Base-by-base conservation (phyloP, 495 filamentous ascomycete genomes). In the Jackrogersella multiformis region DNA sequence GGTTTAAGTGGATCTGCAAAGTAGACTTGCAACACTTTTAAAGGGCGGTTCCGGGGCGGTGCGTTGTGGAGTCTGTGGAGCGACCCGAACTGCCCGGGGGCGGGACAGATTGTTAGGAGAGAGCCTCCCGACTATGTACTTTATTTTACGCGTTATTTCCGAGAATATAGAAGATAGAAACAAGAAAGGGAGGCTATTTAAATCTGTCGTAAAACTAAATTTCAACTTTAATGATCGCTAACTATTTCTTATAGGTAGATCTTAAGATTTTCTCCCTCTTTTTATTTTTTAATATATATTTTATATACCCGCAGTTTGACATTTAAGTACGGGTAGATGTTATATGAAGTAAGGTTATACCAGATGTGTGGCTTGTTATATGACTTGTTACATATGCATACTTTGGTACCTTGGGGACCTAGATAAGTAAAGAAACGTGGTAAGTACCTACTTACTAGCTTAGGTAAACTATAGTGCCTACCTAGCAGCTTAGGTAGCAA, bases 131-230 rank as follows among this genome's bases (percentile, higher is more conserved):
- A 69, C 48, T 34, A 42, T 28, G 41, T 24, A 6, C 18, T 38
- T 38, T 69, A 54, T 60, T 64, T 45, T 61, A 69, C 66, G 55
- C 60, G 55, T 69, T 56, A 69, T 69, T 69, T 69, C 66, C 57
- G 53, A 48, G 42, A 63, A 63, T 30, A 30, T 30, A 4, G 26
- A 30, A 30, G 7, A 30, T 4, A 30, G 7, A 7, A 7, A 30
- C 3, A 30, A 7, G 7, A 7, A 30, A 30, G 26, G 26, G 7
- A 30, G 7, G 7, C 3, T 3, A 30, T 30, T 7, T 7, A 30
- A 56, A 59, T 56, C 24, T 61, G 16, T 44, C 13, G 36, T 9
- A 24, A 54, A 38, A 39, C 55, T 38, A 51, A 51, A 55, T 46
- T 45, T 57, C 13, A 18, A 52, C 52, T 56, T 32, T 18, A 44